These are phyloP conservation scores for Podaxis sp. DNA, from an alignment of 768 basidiomycete species.

Conservation along the genomic window DNA sequence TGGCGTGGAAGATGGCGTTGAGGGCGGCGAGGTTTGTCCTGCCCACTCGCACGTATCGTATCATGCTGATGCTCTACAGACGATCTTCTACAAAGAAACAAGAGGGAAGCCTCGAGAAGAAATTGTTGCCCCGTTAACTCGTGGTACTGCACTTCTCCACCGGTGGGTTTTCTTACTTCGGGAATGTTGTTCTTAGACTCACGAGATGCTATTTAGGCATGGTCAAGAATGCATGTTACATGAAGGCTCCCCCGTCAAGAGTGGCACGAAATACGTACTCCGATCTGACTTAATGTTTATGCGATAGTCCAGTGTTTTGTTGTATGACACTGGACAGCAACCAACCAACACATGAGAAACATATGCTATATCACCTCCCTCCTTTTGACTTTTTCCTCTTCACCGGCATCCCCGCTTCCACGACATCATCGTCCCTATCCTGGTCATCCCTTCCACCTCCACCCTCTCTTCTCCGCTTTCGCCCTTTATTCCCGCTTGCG, in stretches of 20 bases:
- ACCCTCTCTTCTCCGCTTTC: conserved; percentile 42
- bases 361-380: conserved; percentile 29
- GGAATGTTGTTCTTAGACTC: background rate
- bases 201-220: conserved; percentile 43
- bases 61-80: conserved; percentile 35
- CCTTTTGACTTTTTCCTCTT: conserved; percentile 55
- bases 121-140: conserved; percentile 52
- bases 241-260: conserved; percentile 62
- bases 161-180: conserved; percentile 37
- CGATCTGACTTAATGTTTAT: conserved; percentile 74
- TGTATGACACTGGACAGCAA: background rate
- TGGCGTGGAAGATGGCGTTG: conserved; percentile 69
- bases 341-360: background rate
- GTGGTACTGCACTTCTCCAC: conserved; percentile 68
- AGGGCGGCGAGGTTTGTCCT: conserved; percentile 60
- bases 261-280: conserved; percentile 70
- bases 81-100: conserved; percentile 65
- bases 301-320: conserved; percentile 23
- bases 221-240: conserved; percentile 73
- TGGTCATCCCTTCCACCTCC: conserved; percentile 65
- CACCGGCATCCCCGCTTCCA: conserved; percentile 85
- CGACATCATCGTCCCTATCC: conserved; percentile 91
- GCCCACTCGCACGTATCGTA: background rate
- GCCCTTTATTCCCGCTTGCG: conserved; percentile 44
- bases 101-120: conserved; percentile 47